A percentile compares a stretch with the other conserved stretches of the same genome.
Conservation (phyloP, 2,329 filamentous ascomycete species). For the Botrytis deweyae region DNA sequence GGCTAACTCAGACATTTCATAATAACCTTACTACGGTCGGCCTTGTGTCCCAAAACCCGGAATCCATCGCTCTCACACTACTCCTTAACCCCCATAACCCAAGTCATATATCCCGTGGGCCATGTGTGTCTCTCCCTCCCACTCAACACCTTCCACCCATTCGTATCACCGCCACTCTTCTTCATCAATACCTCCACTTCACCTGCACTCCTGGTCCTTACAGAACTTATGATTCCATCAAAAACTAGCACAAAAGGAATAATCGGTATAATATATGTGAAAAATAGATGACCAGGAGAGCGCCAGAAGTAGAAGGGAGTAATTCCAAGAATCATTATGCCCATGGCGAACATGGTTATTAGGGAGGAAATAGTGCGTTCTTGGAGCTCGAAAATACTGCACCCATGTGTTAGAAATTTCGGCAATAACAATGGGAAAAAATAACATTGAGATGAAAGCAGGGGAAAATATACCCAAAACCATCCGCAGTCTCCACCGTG, state of each 20-base stretch:
- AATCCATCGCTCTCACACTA: background rate
- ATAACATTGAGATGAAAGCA: background rate
- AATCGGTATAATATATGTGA: slow-evolving; percentile 65
- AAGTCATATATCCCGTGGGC: slow-evolving; percentile 49
- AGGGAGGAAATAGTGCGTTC: slow-evolving; percentile 58
- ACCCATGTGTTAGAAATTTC: background rate
- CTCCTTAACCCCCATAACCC: slow-evolving; percentile 44
- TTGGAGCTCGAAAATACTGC: slow-evolving; percentile 70
- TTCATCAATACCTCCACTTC: slow-evolving; percentile 63
- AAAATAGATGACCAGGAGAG: slow-evolving; percentile 51
- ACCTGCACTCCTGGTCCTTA: slow-evolving; percentile 64
- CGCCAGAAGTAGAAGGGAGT: slow-evolving; percentile 51
- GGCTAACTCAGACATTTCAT: background rate
- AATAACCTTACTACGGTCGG: background rate
- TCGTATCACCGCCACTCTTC: slow-evolving; percentile 47
- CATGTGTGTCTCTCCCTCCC: slow-evolving; percentile 47
- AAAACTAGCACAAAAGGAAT: slow-evolving; percentile 66
- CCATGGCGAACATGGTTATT: slow-evolving; percentile 53
- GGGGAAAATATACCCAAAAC: slow-evolving; percentile 52
- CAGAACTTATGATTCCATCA: slow-evolving; percentile 66
- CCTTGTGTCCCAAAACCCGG: background rate
- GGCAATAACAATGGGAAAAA: no score
- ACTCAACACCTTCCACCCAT: slow-evolving; percentile 45
- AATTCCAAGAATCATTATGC: slow-evolving; percentile 50
- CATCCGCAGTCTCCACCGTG: slow-evolving; percentile 63